phyloP scores from a whole-genome alignment of 2,329 filamentous ascomycete genomes.

The Aureobasidium sp. region DNA sequence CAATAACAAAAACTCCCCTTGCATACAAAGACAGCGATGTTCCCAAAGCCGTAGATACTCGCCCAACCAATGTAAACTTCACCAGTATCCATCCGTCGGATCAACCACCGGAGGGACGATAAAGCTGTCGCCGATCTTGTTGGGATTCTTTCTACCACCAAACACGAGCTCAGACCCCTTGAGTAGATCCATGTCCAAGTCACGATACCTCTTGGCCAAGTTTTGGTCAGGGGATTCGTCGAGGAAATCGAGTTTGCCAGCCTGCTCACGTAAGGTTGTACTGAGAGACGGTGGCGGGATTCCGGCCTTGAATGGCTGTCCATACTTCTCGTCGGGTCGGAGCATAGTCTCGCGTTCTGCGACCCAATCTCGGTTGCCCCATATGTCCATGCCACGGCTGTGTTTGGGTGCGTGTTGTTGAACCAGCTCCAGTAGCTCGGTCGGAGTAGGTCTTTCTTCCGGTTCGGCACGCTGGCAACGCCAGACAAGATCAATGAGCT shows the following conservation, averaged over 20 bases:
- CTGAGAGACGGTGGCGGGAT: too few species aligned
- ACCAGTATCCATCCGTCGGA: too few species aligned
- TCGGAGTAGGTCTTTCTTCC: neutral
- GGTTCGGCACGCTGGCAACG: neutral
- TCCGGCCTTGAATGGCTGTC: too few species aligned
- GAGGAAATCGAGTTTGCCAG: neutral
- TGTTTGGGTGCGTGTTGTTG: neutral
- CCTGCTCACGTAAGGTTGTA: too few species aligned
- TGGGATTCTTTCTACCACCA: neutral
- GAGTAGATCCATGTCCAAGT: neutral
- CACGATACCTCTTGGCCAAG: neutral
- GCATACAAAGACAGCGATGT: too few species aligned
- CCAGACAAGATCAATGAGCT: neutral
- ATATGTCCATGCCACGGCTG: neutral
- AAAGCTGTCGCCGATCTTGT: neutral
- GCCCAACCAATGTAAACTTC: too few species aligned
- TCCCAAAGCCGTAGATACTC: too few species aligned
- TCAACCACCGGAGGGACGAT: too few species aligned
- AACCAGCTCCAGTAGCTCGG: neutral
- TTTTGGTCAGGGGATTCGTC: neutral
- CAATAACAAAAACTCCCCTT: too few species aligned
- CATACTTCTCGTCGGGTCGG: too few species aligned
- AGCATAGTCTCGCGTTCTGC: too few species aligned
- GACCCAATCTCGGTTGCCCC: too few species aligned
- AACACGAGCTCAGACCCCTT: neutral